Base-by-base conservation (phyloP, 441 rosid genomes). In the Arabidopsis hybrid region DNA sequence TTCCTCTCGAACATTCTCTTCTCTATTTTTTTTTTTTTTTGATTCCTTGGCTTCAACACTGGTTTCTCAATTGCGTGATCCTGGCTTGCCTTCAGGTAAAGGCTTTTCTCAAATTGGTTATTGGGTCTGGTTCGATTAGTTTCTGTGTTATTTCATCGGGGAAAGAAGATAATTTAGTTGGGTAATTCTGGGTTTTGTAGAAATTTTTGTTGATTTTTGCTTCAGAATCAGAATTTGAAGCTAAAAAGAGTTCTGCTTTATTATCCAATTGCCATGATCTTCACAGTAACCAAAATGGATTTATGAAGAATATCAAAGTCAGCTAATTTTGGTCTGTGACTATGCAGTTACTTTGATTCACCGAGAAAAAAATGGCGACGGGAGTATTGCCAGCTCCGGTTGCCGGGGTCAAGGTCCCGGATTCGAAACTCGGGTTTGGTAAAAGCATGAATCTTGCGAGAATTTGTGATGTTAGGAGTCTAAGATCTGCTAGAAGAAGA, bases 311-410 rank as follows among this genome's bases (percentile, higher is more conserved):
- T 8, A 4, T 47, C 35, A 5, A 36, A 60, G 34, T 65, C 10
- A 58, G 72, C 58, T 77, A 8, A 14, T 49, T 40, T 3, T 43
- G 69, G 17, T 78, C 4, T 72, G 53, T 72, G 80, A 11, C 14
- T 53, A 34, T 71, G 53, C 39, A 72, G 75, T 66, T 73, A 50
- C 55, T 73, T 76, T 72, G 66, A 47, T 81, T 53, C 38, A 75
- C 75, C 69, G 77, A 80, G 47, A 74, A 84, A 77, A 73, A 78
- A 71, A 91, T 91, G 99, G 90, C 93, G 53, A 86, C 89, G 35
- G 99, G 96, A 67, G 74, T 87, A 32, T 86, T 89, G 39, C 87
- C 97, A n/a, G 81, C 94, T 69, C 84, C 94, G 0, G 83, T 89
- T 81, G 60, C 87, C 9, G 94, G 89, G 67, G 70, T 92, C 31